Evolutionary conservation across 2,329 filamentous ascomycete genomes (phyloP), one percentile per base, ranked within the genome.

Genomic region (Fusarium napiforme): DNA sequence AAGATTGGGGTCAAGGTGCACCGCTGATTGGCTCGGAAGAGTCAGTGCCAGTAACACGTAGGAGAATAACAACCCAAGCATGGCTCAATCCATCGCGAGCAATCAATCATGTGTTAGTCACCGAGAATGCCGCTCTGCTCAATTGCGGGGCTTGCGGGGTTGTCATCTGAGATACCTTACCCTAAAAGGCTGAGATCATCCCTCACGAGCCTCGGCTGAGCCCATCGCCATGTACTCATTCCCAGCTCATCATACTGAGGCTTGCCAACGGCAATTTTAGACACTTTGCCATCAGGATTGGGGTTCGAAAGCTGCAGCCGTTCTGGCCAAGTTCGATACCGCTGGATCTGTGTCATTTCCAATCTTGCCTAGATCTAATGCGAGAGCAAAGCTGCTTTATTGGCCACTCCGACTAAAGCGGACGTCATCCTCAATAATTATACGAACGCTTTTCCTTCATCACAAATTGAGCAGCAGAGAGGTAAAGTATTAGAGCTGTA

Each of bases 221-320:
- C 16, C 23, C 36, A 37, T 37, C 36, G 1, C 10, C 28, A 3
- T 36, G 0, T 26, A 19, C 4, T 36, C n/a, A 6, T 15, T 19
- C 6, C 30, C n/a, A 52, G n/a, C 11, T 10, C 16, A 15, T 5
- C 9, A n/a, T 2, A 23, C 2, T 16, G 9, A 3, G 28, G 7
- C 10, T 2, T 32, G 7, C 14, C 46, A 18, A 18, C 0, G 4
- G 7, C 4, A 18, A 11, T 32, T 0, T 9, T 18, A 4, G 4
- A 12, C 43, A 1, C 8, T 4, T 19, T 7, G 11, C 7, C 23
- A 4, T 15, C 8, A 14, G 14, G 0, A 26, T 12, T 19, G 1
- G 11, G 0, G 6, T 7, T 28, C 23, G 1, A 46, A 46, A 21
- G 23, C 5, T 28, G 8, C 18, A 46, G 18, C 11, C 9, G 18